Base-by-base conservation (phyloP, 768 basidiomycete species). In the Clathrus columnatus region DNA sequence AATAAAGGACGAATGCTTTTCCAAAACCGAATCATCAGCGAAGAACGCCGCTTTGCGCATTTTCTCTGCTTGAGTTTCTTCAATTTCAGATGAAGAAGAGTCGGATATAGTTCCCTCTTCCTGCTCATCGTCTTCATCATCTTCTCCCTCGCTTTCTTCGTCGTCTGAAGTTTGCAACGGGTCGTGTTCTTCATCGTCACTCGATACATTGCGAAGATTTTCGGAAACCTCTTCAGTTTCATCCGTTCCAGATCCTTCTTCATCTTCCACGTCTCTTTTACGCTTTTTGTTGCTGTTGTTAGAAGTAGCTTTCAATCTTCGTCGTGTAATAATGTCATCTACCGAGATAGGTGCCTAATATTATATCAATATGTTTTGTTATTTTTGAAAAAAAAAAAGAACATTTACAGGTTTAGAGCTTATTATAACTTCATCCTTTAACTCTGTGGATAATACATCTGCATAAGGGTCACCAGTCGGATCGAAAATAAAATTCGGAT, bases 21-120 rank as follows among this genome's bases (percentile, higher is more conserved):
- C 74, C 8, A 72, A 71, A 47, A 69, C 64, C 42, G 73, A 65
- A 50, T 79, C 75, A 20, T 64, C 65, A 59, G 89, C 85, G 69
- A 96, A 97, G 69, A 89, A 98, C 14, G 89, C 91, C 21, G 82
- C 80, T 71, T 96, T 95, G 51, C 90, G 81, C 50, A 76, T 81
- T 50, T 74, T 75, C 58, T 85, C 77, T 16, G 71, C 76, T 51
- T 77, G 76, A 0, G 81, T 80, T 60, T 84, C 82, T 32, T 63
- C 78, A 58, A 80, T 79, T 48, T 79, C 81, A 16, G 82, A 83
- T 58, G 84, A 84, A 0, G 73, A 67, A 26, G 73, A 73, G 45
- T 74, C 76, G 5, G 68, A 65, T 7, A 57, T 61, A 17, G 67
- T 64, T 27, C 64, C 63, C 18, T 57, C 59, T n/a, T 64, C 59